Evolutionary conservation across 768 basidiomycete species (phyloP), one percentile per base, ranked within the genome.

Genomic region (Suillus weaverae): DNA sequence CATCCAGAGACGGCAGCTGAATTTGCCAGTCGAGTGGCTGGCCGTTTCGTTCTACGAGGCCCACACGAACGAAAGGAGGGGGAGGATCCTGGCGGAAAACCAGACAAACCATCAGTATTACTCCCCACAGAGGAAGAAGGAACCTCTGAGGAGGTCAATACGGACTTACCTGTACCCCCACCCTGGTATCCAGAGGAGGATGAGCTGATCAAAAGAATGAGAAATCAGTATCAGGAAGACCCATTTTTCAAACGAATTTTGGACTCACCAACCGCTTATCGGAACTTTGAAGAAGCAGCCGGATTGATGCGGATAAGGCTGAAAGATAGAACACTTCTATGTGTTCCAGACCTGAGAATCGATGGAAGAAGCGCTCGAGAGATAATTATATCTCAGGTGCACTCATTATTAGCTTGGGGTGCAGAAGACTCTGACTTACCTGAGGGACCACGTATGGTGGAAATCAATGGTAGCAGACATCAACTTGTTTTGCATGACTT

Each of bases 281-380:
- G 51, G 18, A 53, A 53, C 51, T 53, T 53, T 9, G 51, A 33
- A 8, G 51, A 9, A 2, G 6, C 2, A 4, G 7, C 8, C 4
- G 44, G 44, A 0, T 3, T 44, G n/a, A 0, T 44, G 1, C 20
- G 20, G 1, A 44, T 44, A 0, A 3, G 9, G 4, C n/a, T 44
- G 8, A 44, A 44, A 13, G 44, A 44, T 0, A n/a, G 10, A 11
- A n/a, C 44, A n/a, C 4, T 44, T 0, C 20, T 44, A 4, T 44
- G 44, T 2, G 4, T 44, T 0, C 44, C 44, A 5, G 20, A 44
- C 9, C 0, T 44, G 1, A 44, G 2, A 20, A 9, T n/a, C 0
- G 16, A 11, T 0, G 44, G 4, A 2, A 4, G 44, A 10, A n/a
- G 4, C 4, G 10, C 4, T 0, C 0, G 20, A 4, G 44, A 44